A percentile compares a stretch with the other conserved stretches of the same genome.
Conservation (phyloP, 1,139 yeast species). For the Lodderomyces jiufengensis region DNA sequence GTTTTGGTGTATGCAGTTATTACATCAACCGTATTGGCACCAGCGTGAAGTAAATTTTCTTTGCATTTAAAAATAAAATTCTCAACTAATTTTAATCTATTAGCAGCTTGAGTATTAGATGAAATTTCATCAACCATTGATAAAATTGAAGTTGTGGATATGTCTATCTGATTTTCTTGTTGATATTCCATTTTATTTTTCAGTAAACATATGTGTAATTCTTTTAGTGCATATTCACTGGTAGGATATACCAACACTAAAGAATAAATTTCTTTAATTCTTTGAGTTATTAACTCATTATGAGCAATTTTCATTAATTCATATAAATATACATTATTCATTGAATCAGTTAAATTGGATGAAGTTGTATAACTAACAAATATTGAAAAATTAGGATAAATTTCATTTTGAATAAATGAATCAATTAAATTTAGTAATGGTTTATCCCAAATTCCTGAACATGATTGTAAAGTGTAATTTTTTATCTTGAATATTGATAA, state of each 20-base stretch:
- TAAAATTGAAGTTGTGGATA: slow-evolving; percentile 13
- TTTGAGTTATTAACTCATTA: slow-evolving; percentile 44
- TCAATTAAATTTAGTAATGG: slow-evolving; percentile 36
- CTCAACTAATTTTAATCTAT: slow-evolving; percentile 53
- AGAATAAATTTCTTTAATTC: slow-evolving; percentile 64
- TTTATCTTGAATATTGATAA: slow-evolving; percentile 41
- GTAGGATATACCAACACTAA: slow-evolving; percentile 58
- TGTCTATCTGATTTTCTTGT: slow-evolving; percentile 7
- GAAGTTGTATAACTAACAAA: slow-evolving; percentile 19
- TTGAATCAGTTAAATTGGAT: slow-evolving; percentile 11
- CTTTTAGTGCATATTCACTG: slow-evolving; percentile 59
- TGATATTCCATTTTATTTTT: slow-evolving; percentile 17
- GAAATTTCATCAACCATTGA: slow-evolving; percentile 20
- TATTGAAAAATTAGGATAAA: slow-evolving; percentile 37
- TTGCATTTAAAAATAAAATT: slow-evolving; percentile 52
- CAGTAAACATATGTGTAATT: slow-evolving; percentile 51
- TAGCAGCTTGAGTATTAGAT: slow-evolving; percentile 28
- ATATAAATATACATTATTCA: slow-evolving; percentile 20
- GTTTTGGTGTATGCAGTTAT: slow-evolving; percentile 68
- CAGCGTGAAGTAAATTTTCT: slow-evolving; percentile 65
- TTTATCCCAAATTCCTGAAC: slow-evolving; percentile 39
- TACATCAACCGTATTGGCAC: slow-evolving; percentile 75
- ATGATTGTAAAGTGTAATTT: slow-evolving; percentile 29
- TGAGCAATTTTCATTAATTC: slow-evolving; percentile 40
- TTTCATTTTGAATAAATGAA: slow-evolving; percentile 34